Base-by-base conservation (phyloP, 2,329 filamentous ascomycete species). In the Pseudogymnoascus sp. region DNA sequence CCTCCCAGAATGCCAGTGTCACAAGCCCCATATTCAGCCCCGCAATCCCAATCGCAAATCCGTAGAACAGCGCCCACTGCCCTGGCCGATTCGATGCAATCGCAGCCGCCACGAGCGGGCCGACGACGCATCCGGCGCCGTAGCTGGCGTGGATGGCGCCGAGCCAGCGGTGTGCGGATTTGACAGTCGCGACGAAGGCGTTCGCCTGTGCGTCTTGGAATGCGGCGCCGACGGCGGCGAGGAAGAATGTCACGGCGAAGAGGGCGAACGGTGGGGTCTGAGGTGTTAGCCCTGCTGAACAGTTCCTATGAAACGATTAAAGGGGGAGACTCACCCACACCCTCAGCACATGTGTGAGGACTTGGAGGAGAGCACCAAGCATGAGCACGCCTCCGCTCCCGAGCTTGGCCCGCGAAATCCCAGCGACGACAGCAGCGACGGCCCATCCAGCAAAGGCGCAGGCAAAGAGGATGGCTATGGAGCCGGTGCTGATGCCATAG, bases 171-270 rank as follows among this genome's bases (percentile, higher is more conserved):
- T 88, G 84, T 0, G 84, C 74, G 14, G 76, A 76, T 8, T 78
- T 77, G 0, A 81, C 71, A 0, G 78, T 76, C 0, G 81, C 78
- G 0, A 87, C 84, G 64, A 84, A 88, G 0, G 84, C 83, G 64
- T 89, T 88, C 1, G 82, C 80, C 21, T 87, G 83, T 0, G 85
- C 81, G 66, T 89, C 86, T 64, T 88, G 84, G 63, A 82, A 87
- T 0, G 82, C 86, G 70, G 87, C 84, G 0, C 86, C 85, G 0
- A 86, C 69, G 8, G 81, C 81, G 0, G 82, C 80, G 6, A 88
- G 65, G 71, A 82, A 83, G 69, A 88, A 89, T 0, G 82, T 84
- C 2, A 81, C 69, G 0, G 79, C 80, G 63, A 83, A 88, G 0
- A 88, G 73, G 0, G 77, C 76, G 59, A 88, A 86, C 0, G 83